Base-by-base conservation (phyloP, 148 eudicot genomes). In the Camellia lanceoleosa region DNA sequence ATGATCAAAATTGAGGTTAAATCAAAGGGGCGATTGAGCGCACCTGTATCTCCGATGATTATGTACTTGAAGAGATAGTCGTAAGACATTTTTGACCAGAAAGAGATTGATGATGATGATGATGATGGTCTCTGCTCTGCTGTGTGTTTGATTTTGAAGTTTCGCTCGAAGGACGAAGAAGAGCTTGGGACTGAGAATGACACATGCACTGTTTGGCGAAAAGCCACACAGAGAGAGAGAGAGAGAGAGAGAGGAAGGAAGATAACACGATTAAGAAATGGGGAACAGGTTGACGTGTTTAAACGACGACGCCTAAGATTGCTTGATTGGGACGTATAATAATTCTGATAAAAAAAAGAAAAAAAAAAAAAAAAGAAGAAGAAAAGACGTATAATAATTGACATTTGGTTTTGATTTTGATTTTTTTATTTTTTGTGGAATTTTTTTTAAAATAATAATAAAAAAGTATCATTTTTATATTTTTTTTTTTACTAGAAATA, bases 1-100 rank as follows among this genome's bases (percentile, higher is more conserved):
- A 54, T 2, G 15, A 23, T 43, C 54, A 54, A 30, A 59, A 64
- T 6, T 10, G 19, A 18, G 68, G 2, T 44, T 52, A 44, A 30
- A 13, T 30, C 14, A 52, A 19, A 7, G 59, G 0, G 4, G 7
- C 1, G 49, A 16, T 12, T 15, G 38, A 0, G n/a, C 9, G 42
- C 60, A 89, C 95, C 95, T 77, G 95, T 92, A 70, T 92, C 95
- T 23, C 95, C 95, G 86, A 92, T 88, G 86, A 90, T 88, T 70
- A 92, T 92, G 86, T 88, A 92, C 86, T 92, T 92, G 90, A 92
- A 92, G 61, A 92, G 93, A 74, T 92, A 92, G 68, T 90, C 95
- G 84, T 88, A 87, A 23, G 95, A 90, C 95, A 92, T 92, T 67
- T 73, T 19, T 0, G 11, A 4, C 64, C 6, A 15, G 63, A 46